phyloP scores from a whole-genome alignment of 2,329 filamentous ascomycete species.

The Calycina herbarum region DNA sequence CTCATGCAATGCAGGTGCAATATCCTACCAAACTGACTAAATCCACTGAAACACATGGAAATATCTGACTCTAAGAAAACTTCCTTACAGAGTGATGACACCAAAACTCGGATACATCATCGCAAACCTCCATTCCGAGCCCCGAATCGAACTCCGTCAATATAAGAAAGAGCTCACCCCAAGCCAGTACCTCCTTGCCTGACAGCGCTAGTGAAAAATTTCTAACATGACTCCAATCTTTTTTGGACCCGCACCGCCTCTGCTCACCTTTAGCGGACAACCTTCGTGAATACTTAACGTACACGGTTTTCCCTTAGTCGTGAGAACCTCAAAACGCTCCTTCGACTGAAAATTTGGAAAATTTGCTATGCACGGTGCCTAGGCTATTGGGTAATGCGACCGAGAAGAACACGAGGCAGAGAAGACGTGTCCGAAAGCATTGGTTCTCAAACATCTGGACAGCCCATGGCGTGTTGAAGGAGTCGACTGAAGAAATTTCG shows the following conservation, averaged over 20 bases:
- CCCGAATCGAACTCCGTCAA: conserved; percentile 11
- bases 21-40: not conserved
- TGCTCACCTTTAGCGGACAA: conserved; percentile 30
- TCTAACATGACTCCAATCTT: conserved; percentile 23
- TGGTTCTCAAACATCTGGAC: not conserved
- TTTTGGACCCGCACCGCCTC: conserved; percentile 32
- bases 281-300: conserved; percentile 17
- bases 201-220: conserved; percentile 19
- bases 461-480: not conserved
- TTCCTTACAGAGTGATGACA: not conserved
- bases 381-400: conserved; percentile 6
- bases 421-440: not conserved
- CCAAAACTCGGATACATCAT: not conserved
- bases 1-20: conserved; percentile 1
- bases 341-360: conserved; percentile 4
- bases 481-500: not conserved
- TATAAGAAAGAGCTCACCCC: not conserved
- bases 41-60: not conserved
- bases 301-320: conserved; percentile 22
- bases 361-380: conserved; percentile 5
- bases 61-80: not conserved
- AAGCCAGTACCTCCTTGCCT: not conserved
- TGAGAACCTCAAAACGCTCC: conserved; percentile 15
- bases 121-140: not conserved
- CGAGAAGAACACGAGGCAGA: not conserved